Conservation (phyloP, 345 rosid genomes). For the Noccaea caerulescens region DNA sequence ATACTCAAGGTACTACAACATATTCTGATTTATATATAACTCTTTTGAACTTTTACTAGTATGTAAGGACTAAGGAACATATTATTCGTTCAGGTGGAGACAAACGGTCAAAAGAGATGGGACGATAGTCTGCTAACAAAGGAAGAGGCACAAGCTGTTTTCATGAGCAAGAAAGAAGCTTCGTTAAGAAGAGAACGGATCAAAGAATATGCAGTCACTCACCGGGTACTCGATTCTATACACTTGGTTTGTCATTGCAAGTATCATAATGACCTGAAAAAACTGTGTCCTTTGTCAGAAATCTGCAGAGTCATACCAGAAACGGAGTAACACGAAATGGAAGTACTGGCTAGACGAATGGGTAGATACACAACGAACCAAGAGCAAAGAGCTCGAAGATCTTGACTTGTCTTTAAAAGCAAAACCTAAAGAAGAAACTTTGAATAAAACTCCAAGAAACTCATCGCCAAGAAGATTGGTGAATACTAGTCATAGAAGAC, state of each 20-base stretch:
- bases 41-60: background rate
- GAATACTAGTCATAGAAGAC: slow-evolving; percentile 57
- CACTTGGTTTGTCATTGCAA: background rate
- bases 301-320: slow-evolving; percentile 76
- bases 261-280: slow-evolving; percentile 16
- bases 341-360: slow-evolving; percentile 90
- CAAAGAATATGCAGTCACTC: slow-evolving; percentile 63
- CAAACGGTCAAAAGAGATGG: slow-evolving; percentile 73
- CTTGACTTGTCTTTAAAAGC: slow-evolving; percentile 59
- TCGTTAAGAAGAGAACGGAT: slow-evolving; percentile 65
- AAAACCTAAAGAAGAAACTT: slow-evolving; percentile 49
- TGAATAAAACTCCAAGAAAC: slow-evolving; percentile 48
- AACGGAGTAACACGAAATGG: slow-evolving; percentile 65
- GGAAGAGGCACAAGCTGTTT: slow-evolving; percentile 69
- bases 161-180: slow-evolving; percentile 76
- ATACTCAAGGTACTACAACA: slow-evolving; percentile 52
- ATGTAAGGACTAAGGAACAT: background rate
- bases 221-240: slow-evolving; percentile 59
- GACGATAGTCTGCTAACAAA: slow-evolving; percentile 80
- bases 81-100: slow-evolving; percentile 59
- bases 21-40: background rate
- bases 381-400: slow-evolving; percentile 82
- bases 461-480: slow-evolving; percentile 51
- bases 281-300: slow-evolving; percentile 51
- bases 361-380: slow-evolving; percentile 75